Evolutionary conservation across 179 eudicot species (phyloP).

Genomic region (Sideroxylon spinosum): DNA sequence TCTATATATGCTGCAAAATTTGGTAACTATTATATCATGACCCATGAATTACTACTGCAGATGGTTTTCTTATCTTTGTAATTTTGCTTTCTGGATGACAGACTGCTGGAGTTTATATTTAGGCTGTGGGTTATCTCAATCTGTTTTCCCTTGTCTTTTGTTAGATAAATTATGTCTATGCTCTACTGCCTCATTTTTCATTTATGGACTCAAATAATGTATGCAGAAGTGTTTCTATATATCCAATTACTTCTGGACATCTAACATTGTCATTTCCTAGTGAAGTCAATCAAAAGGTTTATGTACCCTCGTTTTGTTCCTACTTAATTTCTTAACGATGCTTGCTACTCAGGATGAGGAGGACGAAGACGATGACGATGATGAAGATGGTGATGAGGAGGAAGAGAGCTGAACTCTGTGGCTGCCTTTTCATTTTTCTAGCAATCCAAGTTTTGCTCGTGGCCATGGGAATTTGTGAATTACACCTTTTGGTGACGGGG

Average conservation of each 20-base stretch:
- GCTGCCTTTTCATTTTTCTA: not conserved
- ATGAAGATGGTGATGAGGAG: slow-evolving; percentile 20
- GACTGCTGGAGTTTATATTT: not conserved
- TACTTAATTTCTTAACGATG: not conserved
- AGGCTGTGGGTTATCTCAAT: not conserved
- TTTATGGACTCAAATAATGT: not conserved
- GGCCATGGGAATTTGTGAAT: not conserved
- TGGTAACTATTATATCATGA: too few relatives aligned
- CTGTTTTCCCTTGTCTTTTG: not conserved
- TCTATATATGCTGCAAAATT: too few relatives aligned
- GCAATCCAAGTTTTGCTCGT: not conserved
- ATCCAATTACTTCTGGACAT: not conserved
- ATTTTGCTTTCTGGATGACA: too few relatives aligned
- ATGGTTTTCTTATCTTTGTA: too few relatives aligned
- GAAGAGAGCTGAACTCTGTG: slow-evolving; percentile 17
- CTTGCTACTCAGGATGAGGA: slow-evolving; percentile 13
- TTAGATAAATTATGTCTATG: not conserved
- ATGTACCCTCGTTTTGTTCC: not conserved
- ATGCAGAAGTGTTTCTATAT: not conserved
- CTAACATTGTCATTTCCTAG: too few relatives aligned
- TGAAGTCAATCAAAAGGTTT: not conserved
- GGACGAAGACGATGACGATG: slow-evolving; percentile 20
- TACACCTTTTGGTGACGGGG: not conserved
- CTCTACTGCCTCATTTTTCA: not conserved
- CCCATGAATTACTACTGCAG: too few relatives aligned